These are phyloP conservation scores for Monilinia fructicola DNA, from an alignment of 2,329 filamentous ascomycete genomes.

Conservation along the genomic window DNA sequence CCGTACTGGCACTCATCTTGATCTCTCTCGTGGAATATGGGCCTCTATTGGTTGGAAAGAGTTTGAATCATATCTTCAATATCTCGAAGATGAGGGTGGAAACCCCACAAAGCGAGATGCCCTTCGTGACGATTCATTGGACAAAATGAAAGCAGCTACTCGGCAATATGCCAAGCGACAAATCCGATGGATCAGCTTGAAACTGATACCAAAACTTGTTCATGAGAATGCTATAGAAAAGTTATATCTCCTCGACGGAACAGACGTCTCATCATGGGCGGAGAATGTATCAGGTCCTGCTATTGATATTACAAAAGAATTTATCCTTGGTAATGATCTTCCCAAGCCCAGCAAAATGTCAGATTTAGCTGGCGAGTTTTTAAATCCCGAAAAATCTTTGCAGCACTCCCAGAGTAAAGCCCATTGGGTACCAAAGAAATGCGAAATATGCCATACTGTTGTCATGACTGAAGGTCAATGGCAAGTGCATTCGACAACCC, in stretches of 20 bases:
- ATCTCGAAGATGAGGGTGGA: conserved; percentile 42
- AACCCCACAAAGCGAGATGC: conserved; percentile 49
- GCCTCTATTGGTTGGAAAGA: conserved; percentile 96
- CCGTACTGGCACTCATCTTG: conserved; percentile 55
- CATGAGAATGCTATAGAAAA: conserved; percentile 53
- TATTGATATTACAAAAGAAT: conserved; percentile 57
- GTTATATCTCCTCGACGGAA: conserved; percentile 81
- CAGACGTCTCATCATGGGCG: conserved; percentile 62
- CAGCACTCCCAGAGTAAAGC: conserved; percentile 46
- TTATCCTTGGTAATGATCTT: conserved; percentile 55
- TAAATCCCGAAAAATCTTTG: conserved; percentile 51
- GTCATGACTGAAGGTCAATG: conserved; percentile 56
- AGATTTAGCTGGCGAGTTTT: conserved; percentile 53
- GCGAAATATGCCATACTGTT: conserved; percentile 70
- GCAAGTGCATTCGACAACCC: conserved; percentile 48
- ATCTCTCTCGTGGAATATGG: conserved; percentile 85
- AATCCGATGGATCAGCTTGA: conserved; percentile 80
- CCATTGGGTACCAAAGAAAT: conserved; percentile 56
- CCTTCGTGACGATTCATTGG: conserved; percentile 60
- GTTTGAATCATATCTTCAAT: conserved; percentile 68
- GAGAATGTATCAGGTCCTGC: conserved; percentile 66
- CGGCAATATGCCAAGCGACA: conserved; percentile 86
- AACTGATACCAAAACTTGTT: conserved; percentile 69
- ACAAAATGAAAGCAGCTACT: conserved; percentile 78
- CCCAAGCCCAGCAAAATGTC: conserved; percentile 56